Evolutionary conservation across 495 filamentous ascomycete species (phyloP).

Genomic region (Aspergillus ostianus): DNA sequence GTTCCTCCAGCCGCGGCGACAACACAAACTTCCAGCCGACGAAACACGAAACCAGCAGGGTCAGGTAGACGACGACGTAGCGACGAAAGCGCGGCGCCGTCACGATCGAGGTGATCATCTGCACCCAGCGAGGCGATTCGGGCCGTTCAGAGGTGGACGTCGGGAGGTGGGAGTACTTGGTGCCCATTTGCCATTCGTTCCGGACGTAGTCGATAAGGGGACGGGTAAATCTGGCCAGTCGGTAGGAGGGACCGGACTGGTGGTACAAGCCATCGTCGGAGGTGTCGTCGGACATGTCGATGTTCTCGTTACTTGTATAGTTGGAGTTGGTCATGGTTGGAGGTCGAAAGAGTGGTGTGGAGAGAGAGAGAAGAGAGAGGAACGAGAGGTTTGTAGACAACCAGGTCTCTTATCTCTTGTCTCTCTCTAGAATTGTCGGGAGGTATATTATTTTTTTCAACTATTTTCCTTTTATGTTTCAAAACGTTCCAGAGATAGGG

Average conservation of each 20-base stretch:
- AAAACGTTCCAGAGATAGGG: neutral
- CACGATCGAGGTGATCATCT: conserved; percentile 33
- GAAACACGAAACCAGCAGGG: conserved; percentile 36
- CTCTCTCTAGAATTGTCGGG: neutral
- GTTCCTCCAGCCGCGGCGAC: conserved; percentile 41
- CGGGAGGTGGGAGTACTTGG: conserved; percentile 25
- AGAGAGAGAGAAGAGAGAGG: neutral
- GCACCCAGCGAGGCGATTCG: conserved; percentile 25
- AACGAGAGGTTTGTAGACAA: neutral
- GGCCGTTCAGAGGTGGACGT: conserved; percentile 18
- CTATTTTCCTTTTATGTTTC: neutral
- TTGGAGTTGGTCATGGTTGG: neutral
- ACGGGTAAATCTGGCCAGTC: conserved; percentile 21
- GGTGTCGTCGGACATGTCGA: conserved; percentile 24
- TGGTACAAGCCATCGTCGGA: conserved; percentile 17
- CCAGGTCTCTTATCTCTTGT: neutral
- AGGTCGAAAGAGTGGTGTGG: neutral
- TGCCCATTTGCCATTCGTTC: conserved; percentile 45
- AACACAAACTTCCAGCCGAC: conserved; percentile 41
- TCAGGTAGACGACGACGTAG: conserved; percentile 43
- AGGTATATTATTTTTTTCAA: neutral
- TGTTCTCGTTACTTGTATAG: conserved; percentile 15
- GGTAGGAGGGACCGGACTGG: conserved; percentile 9
- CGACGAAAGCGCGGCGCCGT: conserved; percentile 49
- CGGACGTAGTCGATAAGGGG: conserved; percentile 46